Evolutionary conservation across 805 yeast species (phyloP).

Genomic region (Ogataea kodamae): DNA sequence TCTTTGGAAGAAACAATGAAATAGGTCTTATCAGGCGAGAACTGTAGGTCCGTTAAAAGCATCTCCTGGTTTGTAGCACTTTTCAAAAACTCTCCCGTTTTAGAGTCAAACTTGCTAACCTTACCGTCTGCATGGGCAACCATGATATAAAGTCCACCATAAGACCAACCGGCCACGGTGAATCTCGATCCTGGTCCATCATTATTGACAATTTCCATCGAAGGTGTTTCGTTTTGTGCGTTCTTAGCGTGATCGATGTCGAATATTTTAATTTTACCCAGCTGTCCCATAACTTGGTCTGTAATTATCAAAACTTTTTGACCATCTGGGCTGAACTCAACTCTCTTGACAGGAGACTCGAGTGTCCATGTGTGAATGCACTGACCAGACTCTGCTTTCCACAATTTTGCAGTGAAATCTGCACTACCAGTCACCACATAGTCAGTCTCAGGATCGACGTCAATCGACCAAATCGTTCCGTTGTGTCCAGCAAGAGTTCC

Average conservation of each 20-base stretch:
- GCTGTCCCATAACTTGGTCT: slow-evolving; percentile 88
- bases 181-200: slow-evolving; percentile 51
- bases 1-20: slow-evolving; percentile 93
- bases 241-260: slow-evolving; percentile 47
- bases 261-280: slow-evolving; percentile 71
- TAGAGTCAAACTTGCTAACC: slow-evolving; percentile 74
- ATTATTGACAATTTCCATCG: slow-evolving; percentile 51
- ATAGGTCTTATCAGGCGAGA: slow-evolving; percentile 80
- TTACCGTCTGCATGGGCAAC: slow-evolving; percentile 88
- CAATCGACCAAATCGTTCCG: slow-evolving; percentile 96
- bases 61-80: slow-evolving; percentile 69
- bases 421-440: slow-evolving; percentile 86
- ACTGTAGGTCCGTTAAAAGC: slow-evolving; percentile 83
- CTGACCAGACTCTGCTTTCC: slow-evolving; percentile 80
- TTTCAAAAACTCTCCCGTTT: slow-evolving; percentile 65
- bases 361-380: slow-evolving; percentile 68
- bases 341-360: slow-evolving; percentile 87
- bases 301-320: slow-evolving; percentile 68
- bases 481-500: slow-evolving; percentile 88
- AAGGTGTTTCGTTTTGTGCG: slow-evolving; percentile 52
- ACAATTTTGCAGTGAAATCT: slow-evolving; percentile 78
- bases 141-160: slow-evolving; percentile 66
- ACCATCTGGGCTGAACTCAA: slow-evolving; percentile 77
- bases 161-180: slow-evolving; percentile 85
- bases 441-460: slow-evolving; percentile 67